A percentile compares a stretch with the other conserved stretches of the same genome.
Conservation (phyloP, 495 filamentous ascomycete genomes). For the Penicillium dipodomyicola region DNA sequence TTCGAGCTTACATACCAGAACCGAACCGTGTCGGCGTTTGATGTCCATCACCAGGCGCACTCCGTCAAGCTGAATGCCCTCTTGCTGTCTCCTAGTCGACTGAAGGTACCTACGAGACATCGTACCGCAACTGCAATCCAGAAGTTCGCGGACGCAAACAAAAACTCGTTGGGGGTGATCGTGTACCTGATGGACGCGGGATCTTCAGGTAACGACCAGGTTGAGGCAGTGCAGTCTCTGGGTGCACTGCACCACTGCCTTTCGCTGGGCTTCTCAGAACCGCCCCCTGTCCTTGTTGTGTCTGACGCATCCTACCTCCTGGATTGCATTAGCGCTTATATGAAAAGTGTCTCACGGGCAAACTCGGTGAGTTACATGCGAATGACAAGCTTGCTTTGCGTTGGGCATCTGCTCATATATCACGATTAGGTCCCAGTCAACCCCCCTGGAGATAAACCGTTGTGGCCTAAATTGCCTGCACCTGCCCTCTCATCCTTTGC, state of each 20-base stretch:
- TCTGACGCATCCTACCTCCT: slow-evolving; percentile 1
- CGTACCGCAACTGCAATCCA: neutral
- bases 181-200: slow-evolving; percentile 1
- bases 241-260: slow-evolving; percentile 2
- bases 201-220: neutral
- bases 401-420: neutral
- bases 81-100: neutral
- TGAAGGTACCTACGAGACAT: neutral
- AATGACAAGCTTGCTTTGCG: neutral
- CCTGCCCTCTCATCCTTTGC: neutral
- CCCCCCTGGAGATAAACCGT: neutral
- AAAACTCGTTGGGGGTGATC: neutral
- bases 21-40: neutral
- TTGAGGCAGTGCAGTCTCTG: neutral
- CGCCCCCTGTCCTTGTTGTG: slow-evolving; percentile 1
- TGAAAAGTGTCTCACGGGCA: neutral
- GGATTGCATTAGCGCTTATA: slow-evolving; percentile 2
- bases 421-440: neutral
- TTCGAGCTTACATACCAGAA: neutral
- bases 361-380: neutral
- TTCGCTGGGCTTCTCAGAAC: neutral
- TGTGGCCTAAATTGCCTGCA: neutral
- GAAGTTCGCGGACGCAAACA: neutral
- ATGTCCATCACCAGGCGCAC: neutral
- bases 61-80: neutral